These are phyloP conservation scores for Microdochium trichocladiopsis DNA, from an alignment of 2,329 filamentous ascomycete species.

Conservation along the genomic window DNA sequence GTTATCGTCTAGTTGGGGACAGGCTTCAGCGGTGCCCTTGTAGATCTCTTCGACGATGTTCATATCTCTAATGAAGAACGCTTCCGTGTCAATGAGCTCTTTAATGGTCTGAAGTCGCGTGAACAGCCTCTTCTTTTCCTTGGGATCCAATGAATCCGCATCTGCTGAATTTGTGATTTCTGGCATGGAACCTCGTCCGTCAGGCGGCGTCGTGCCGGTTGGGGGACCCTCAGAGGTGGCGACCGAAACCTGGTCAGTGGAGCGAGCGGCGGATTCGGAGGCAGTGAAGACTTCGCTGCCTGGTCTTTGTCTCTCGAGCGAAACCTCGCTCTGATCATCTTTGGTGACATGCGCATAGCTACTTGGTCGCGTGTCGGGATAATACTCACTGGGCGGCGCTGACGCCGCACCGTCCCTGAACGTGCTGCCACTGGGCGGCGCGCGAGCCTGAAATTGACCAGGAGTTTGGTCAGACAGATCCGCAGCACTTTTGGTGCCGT, in stretches of 20 bases:
- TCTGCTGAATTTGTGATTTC: conserved; percentile 23
- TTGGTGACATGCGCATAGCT: conserved; percentile 31
- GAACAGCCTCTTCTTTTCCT: conserved; percentile 64
- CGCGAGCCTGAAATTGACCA: conserved; percentile 44
- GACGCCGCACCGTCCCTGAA: conserved; percentile 17
- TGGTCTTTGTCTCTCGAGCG: conserved; percentile 33
- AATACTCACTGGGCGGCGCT: conserved; percentile 30
- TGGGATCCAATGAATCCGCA: conserved; percentile 30
- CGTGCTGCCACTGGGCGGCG: conserved; percentile 29
- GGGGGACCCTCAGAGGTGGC: conserved; percentile 31
- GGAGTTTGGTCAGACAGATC: conserved; percentile 18
- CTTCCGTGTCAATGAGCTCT: conserved; percentile 88
- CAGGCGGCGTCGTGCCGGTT: conserved; percentile 23
- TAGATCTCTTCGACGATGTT: conserved; percentile 97
- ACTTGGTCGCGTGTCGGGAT: conserved; percentile 31
- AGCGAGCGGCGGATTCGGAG: conserved; percentile 35
- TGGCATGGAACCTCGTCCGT: not conserved
- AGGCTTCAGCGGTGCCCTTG: conserved; percentile 82
- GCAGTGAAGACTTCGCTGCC: conserved; percentile 37
- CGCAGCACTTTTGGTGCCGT: conserved; percentile 20
- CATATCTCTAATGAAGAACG: conserved; percentile 88
- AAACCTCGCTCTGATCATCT: conserved; percentile 33
- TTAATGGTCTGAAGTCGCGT: conserved; percentile 82
- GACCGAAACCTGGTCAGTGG: conserved; percentile 37
- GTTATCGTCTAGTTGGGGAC: conserved; percentile 69